A percentile compares a stretch with the other conserved stretches of the same genome.
phyloP scores from a whole-genome alignment of 805 yeast species.

The Metschnikowia sp. region DNA sequence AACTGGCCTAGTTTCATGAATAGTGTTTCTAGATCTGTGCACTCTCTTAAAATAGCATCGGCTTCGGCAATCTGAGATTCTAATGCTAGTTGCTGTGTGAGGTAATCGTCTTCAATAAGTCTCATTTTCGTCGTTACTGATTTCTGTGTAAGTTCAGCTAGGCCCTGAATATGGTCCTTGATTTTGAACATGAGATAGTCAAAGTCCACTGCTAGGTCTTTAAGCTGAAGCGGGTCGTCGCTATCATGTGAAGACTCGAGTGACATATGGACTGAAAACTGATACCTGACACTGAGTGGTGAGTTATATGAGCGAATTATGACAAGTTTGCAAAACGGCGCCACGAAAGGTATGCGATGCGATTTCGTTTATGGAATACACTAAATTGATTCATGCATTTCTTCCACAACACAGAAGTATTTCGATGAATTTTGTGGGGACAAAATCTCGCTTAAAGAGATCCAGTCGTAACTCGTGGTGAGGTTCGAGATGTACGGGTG shows the following conservation, averaged over 20 bases:
- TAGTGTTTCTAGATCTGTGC: slow-evolving; percentile 50
- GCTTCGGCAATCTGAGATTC: slow-evolving; percentile 39
- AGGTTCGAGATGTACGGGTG: not conserved
- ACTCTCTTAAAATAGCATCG: slow-evolving; percentile 38
- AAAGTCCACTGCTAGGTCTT: slow-evolving; percentile 55
- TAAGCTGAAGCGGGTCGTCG: slow-evolving; percentile 63
- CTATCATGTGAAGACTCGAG: not conserved
- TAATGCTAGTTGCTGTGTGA: slow-evolving; percentile 24
- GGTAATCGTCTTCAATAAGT: slow-evolving; percentile 21
- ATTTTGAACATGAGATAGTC: slow-evolving; percentile 66
- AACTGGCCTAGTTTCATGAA: slow-evolving; percentile 54
- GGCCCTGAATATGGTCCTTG: slow-evolving; percentile 48
- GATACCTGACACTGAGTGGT: not conserved
- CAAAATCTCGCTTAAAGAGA: no score
- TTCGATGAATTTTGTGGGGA: no score
- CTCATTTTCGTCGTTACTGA: slow-evolving; percentile 32
- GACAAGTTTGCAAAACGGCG: no score
- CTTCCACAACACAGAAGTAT: not conserved
- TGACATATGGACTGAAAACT: not conserved
- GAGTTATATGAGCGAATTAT: no score
- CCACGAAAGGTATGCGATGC: no score
- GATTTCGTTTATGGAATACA: no score
- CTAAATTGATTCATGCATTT: not conserved
- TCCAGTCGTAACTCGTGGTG: not conserved
- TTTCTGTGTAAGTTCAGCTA: slow-evolving; percentile 40